Evolutionary conservation across 805 yeast species (phyloP), one percentile per base, ranked within the genome.

Genomic region (Babjeviella inositovora): DNA sequence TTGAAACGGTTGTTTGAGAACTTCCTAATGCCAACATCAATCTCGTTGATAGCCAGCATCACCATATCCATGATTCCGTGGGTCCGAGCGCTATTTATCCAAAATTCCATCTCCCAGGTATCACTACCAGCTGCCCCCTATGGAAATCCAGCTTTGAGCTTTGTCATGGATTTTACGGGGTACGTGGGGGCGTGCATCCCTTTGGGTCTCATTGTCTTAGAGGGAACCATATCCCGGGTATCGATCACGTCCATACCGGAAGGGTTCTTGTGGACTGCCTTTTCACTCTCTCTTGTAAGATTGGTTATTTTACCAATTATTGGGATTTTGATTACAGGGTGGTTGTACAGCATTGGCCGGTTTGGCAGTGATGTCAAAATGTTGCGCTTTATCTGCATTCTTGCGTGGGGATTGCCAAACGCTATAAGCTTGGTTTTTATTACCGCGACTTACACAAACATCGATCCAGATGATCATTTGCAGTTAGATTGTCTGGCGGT

Each of bases 21-120:
- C 41, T 66, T 73, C 27, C 33, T 52, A 15, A 58, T 84, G 15
- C 93, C 93, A 0, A 77, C 72, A 8, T 75, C 93, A 1, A 31
- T 77, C 4, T 56, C 84, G 0, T 58, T 82, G n/a, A 51, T 85
- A 5, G 23, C 71, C 0, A 60, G 87, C 1, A 49, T 85, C 13
- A 51, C 62, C 1, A 54, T 81, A 13, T 64, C 87, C 4, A 71
- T 87, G 77, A 59, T 87, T n/a, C 94, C 95, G 2, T 87, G 94
- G 63, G 50, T 77, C 3, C 68, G 73, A 30, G 74, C 82, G 1
- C 51, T 76, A 10, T 81, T 80, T 39, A 73, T 70, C 7, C 33
- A 38, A n/a, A n/a, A n/a, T n/a, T n/a, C n/a, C 1, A 64, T 65
- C 11, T 39, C 47, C 13, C 50, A 49, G 20, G n/a, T n/a, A n/a